Percentiles rank a stretch among this genome's conserved stretches.
These are phyloP conservation scores for Neoboletus subvelutipes DNA, from an alignment of 768 basidiomycete genomes.

Conservation along the genomic window DNA sequence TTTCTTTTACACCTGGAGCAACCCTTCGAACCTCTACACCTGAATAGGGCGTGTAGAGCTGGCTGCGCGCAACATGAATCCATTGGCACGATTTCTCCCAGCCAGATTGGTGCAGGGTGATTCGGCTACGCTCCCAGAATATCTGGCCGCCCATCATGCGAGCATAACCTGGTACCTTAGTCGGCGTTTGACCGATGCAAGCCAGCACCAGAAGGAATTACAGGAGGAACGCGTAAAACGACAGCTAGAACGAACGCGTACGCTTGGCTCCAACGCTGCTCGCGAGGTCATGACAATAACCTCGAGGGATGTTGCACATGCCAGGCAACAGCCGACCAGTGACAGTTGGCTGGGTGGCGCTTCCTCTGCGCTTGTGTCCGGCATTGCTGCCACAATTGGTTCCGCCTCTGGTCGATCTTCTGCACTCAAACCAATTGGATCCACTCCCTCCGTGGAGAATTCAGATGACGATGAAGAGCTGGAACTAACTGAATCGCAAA, in stretches of 20 bases:
- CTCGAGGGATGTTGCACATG: constrained; percentile 29
- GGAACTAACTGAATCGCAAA: constrained; percentile 82
- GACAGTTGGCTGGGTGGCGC: constrained; percentile 65
- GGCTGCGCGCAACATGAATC: constrained; percentile 60
- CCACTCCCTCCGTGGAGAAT: constrained; percentile 37
- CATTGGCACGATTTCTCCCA: constrained; percentile 69
- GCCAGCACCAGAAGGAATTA: constrained; percentile 78
- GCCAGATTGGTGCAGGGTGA: constrained; percentile 64
- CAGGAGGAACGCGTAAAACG: constrained; percentile 93
- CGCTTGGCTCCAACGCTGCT: constrained; percentile 78
- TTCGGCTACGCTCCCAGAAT: constrained; percentile 51
- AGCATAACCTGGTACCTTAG: constrained; percentile 90
- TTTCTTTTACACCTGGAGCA: constrained; percentile 15
- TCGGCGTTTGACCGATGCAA: constrained; percentile 74
- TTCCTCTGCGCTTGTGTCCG: constrained; percentile 51
- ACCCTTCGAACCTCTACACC: constrained; percentile 15
- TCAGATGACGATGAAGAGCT: constrained; percentile 73
- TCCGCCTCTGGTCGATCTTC: constrained; percentile 38
- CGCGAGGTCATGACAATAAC: constrained; percentile 55
- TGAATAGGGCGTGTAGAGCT: constrained; percentile 64
- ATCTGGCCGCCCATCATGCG: constrained; percentile 88
- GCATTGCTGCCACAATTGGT: constrained; percentile 62
- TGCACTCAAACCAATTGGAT: constrained; percentile 25
- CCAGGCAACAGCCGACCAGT: constrained; percentile 19
- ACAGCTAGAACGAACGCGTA: constrained; percentile 79